A percentile compares a stretch with the other conserved stretches of the same genome.
phyloP scores from a whole-genome alignment of 2,329 filamentous ascomycete species.

The Sphaerostilbella broomeana region DNA sequence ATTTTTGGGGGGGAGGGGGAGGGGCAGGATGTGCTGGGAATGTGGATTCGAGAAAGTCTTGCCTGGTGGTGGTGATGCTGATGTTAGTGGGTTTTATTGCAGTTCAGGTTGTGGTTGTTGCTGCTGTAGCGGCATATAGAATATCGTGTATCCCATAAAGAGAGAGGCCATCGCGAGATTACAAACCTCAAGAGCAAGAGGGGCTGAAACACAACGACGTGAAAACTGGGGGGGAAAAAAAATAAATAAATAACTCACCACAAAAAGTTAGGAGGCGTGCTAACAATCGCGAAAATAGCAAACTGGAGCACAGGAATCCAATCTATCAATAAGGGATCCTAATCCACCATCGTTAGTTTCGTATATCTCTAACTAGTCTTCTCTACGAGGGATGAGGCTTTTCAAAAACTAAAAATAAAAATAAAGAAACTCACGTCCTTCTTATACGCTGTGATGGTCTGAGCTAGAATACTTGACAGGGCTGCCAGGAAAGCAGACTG shows the following conservation, averaged over 20 bases:
- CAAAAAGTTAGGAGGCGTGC: conserved; percentile 74
- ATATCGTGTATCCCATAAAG: neutral
- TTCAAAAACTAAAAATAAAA: neutral
- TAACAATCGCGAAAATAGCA: conserved; percentile 63
- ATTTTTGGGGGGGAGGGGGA: conserved; percentile 24
- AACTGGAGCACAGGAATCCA: conserved; percentile 68
- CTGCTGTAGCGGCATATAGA: neutral
- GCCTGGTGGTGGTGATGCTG: conserved; percentile 50
- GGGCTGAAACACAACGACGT: conserved; percentile 5
- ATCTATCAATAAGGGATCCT: conserved; percentile 59
- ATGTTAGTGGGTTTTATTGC: conserved; percentile 14
- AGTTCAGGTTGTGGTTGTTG: neutral
- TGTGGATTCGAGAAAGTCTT: conserved; percentile 65
- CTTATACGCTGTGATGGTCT: conserved; percentile 59
- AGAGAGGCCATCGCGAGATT: neutral
- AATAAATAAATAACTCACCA: conserved; percentile 61
- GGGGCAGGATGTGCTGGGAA: conserved; percentile 60
- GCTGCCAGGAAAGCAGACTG: conserved; percentile 61
- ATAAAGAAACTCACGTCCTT: conserved; percentile 39
- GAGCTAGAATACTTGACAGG: conserved; percentile 67
- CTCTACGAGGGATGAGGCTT: too few species aligned
- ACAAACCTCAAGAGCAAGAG: neutral
- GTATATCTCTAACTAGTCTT: neutral
- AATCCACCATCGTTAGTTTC: neutral
- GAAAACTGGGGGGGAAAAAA: neutral